Conservation (phyloP, 257 asterid species). For the Fraxinus quadrangulata region DNA sequence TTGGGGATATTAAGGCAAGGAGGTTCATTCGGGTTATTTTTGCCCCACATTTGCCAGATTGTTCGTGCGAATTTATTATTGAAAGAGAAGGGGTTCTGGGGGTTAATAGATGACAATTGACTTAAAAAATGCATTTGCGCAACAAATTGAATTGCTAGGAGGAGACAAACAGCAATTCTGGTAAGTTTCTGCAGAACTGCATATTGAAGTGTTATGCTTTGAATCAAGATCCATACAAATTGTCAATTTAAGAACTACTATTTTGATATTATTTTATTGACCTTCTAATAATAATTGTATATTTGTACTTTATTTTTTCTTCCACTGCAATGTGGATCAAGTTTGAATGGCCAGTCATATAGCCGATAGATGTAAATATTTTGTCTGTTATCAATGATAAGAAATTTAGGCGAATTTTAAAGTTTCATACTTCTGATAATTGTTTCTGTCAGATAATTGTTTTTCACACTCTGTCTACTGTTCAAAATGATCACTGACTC, state of each 20-base stretch:
- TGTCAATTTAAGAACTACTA: background rate
- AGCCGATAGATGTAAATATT: background rate
- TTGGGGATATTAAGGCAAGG: constrained; percentile 37
- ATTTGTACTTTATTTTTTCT: no score
- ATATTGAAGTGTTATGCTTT: background rate
- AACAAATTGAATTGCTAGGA: background rate
- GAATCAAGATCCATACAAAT: background rate
- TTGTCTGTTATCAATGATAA: background rate
- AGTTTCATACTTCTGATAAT: background rate
- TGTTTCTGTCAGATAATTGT: no score
- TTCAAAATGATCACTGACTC: no score
- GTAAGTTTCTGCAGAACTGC: background rate
- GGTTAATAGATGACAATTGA: constrained; percentile 33
- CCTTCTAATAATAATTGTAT: no score
- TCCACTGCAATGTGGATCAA: background rate
- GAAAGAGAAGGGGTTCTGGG: constrained; percentile 71
- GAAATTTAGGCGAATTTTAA: background rate
- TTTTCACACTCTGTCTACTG: no score
- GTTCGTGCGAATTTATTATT: constrained; percentile 66
- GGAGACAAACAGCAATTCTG: background rate
- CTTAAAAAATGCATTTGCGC: background rate
- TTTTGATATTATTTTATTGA: no score
- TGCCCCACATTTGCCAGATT: constrained; percentile 85
- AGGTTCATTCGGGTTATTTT: constrained; percentile 72
- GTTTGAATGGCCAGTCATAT: background rate